phyloP scores from a whole-genome alignment of 805 yeast genomes.

The Wickerhamiella cacticola region DNA sequence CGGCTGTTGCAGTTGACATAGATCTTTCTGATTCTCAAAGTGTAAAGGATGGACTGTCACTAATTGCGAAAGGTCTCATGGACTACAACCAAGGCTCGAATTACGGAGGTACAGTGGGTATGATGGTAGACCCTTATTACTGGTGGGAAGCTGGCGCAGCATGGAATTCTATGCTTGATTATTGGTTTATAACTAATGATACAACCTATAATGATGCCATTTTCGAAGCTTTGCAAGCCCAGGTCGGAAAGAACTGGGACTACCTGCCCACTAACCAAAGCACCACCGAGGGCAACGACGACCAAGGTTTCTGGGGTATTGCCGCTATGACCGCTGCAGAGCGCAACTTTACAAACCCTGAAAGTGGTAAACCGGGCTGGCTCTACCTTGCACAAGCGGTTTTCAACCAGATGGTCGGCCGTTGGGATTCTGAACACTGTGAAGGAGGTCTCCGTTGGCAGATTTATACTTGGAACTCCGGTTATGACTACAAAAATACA shows the following conservation, averaged over 20 bases:
- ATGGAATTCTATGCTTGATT: conserved; percentile 56
- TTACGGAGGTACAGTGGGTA: conserved; percentile 58
- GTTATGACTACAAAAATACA: conserved; percentile 78
- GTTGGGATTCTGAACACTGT: conserved; percentile 61
- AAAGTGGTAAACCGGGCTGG: conserved; percentile 52
- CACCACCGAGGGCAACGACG: conserved; percentile 82
- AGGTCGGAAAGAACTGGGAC: conserved; percentile 50
- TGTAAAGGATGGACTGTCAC: conserved; percentile 39
- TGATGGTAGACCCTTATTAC: conserved; percentile 63
- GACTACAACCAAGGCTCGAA: conserved; percentile 65
- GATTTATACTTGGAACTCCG: conserved; percentile 77
- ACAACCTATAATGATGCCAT: conserved; percentile 47
- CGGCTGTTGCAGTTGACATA: conserved; percentile 12
- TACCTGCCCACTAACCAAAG: conserved; percentile 74
- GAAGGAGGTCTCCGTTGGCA: conserved; percentile 87
- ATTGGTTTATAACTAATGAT: conserved; percentile 57
- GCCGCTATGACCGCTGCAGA: conserved; percentile 79
- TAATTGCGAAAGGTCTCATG: conserved; percentile 58
- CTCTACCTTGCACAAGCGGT: conserved; percentile 70
- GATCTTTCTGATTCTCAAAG: conserved; percentile 18
- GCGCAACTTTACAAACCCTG: conserved; percentile 65
- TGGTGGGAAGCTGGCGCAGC: conserved; percentile 94
- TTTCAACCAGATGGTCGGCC: conserved; percentile 65
- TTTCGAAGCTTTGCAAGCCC: conserved; percentile 50
- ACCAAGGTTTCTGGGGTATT: conserved; percentile 88